phyloP scores from a whole-genome alignment of 805 yeast species.

The Hanseniaspora lindneri region DNA sequence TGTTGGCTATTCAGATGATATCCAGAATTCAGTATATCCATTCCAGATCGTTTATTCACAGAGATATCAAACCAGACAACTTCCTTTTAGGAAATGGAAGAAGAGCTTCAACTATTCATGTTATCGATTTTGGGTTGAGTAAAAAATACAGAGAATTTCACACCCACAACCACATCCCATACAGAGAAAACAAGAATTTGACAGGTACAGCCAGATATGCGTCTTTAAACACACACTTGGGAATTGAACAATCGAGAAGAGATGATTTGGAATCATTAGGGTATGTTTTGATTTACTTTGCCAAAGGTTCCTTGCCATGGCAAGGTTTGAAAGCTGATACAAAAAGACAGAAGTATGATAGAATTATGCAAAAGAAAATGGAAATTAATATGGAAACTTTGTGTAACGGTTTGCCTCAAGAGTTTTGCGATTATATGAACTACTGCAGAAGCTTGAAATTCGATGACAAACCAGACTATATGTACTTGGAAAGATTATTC shows the following conservation, averaged over 20 bases:
- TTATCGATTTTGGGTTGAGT: constrained; percentile 87
- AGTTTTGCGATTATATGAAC: constrained; percentile 75
- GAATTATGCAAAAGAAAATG: constrained; percentile 90
- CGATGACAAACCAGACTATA: constrained; percentile 93
- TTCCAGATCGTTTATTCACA: constrained; percentile 79
- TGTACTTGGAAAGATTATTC: constrained; percentile 74
- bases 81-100: constrained; percentile 80
- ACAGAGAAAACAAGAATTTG: constrained; percentile 87
- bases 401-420: constrained; percentile 84
- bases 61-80: constrained; percentile 80
- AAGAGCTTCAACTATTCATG: constrained; percentile 89
- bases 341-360: constrained; percentile 91
- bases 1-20: constrained; percentile 86
- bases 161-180: constrained; percentile 88
- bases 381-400: constrained; percentile 75
- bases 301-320: constrained; percentile 96
- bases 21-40: constrained; percentile 92
- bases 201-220: constrained; percentile 98
- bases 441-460: constrained; percentile 84
- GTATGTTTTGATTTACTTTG: constrained; percentile 84
- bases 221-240: constrained; percentile 86
- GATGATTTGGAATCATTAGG: constrained; percentile 94
- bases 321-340: constrained; percentile 96
- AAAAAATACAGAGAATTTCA: constrained; percentile 90
- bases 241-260: constrained; percentile 91